Base-by-base conservation (phyloP, 108 stramenopile genomes). In the Stephanodiscus triporus region DNA sequence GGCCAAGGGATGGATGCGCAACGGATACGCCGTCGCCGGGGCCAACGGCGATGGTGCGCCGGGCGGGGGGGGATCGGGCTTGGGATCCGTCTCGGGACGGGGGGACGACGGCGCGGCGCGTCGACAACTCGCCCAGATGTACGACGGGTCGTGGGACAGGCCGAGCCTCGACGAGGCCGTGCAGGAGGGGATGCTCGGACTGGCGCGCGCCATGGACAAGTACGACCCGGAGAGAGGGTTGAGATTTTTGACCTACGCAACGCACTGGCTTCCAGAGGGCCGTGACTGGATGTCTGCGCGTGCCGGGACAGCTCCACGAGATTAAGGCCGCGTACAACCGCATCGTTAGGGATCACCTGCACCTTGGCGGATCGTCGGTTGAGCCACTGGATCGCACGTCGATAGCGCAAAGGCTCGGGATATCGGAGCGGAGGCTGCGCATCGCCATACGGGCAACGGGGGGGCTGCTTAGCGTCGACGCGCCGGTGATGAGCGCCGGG, bases 201-300 rank as follows among this genome's bases (percentile, higher is more conserved):
- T 96, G 30, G 85, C 89, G 8, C 75, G 77, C 22, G 95, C 95
- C 0, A 91, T 86, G 19, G 93, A 94, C 64, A 86, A 86, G 36
- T 96, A 80, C 57, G 88, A 94, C 32, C 86, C 88, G 3, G 81
- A 80, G 47, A 65, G 87, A 22, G 88, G 88, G 9, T 70, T 88
- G 29, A 70, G 85, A 32, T 96, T 96, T 58, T 73, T 77, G 23
- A 96, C 95, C 14, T 96, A 96, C 69, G 90, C 95, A 6, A 94
- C 95, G 1, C 83, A 84, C 62, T 1, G 86, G 86, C 61, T 90
- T 89, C 65, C 83, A 90, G 50, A 34, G 62, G 10, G 85, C 88
- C 4, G 75, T 85, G 2, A 90, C 86, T 0, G 86, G 85, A 14
- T 80, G 88, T 61, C 63, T 94, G 53, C 75, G 80, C 27, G 82